Base-by-base conservation (phyloP, 2,329 filamentous ascomycete species). In the Talaromyces sp. region DNA sequence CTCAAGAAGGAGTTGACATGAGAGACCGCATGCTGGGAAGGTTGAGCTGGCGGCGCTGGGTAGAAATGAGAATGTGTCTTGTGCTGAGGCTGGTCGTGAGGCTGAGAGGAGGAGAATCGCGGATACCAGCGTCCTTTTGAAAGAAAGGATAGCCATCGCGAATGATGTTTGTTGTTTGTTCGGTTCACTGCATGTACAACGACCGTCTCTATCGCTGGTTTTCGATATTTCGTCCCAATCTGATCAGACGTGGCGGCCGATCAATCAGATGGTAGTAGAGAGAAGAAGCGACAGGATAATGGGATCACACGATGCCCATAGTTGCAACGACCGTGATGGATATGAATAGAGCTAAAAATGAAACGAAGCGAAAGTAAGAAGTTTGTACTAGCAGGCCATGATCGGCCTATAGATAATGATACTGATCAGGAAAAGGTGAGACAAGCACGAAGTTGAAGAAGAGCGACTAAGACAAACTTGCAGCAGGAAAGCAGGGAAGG, bases 1-100 rank as follows among this genome's bases (percentile, higher is more conserved):
- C 76, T 91, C 85, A 73, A 84, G 87, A 53, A 92, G 85, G 31
- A 80, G 75, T 51, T 84, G 82, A 72, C 90, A 92, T 56, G 73
- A 68, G 25, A 80, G 75, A 10, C 86, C 89, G 72, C 90, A 92
- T 29, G 83, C 74, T 4, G 90, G 90, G 58, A 92, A 84, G 49
- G 82, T 76, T 49, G 69, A 68, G 43, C 79, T 78, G 56, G 76
- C 73, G 11, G 76, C 66, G 8, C 76, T 72, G 49, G 79, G 78
- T 45, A 80, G 65, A 27, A 80, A 72, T 61, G 69, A 68, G 61
- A 71, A 66, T 8, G 43, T 69, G 67, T 66, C 62, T 65, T 72
- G 68, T 54, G 62, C 40, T 61, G 51, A 58, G 10, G 45, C 47
- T 7, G n/a, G 29, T 13, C 22, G n/a, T 15, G 43, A 47, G 36